A percentile compares a stretch with the other conserved stretches of the same genome.
phyloP scores from a whole-genome alignment of 2,329 filamentous ascomycete genomes.

The Fonsecaea erecta region DNA sequence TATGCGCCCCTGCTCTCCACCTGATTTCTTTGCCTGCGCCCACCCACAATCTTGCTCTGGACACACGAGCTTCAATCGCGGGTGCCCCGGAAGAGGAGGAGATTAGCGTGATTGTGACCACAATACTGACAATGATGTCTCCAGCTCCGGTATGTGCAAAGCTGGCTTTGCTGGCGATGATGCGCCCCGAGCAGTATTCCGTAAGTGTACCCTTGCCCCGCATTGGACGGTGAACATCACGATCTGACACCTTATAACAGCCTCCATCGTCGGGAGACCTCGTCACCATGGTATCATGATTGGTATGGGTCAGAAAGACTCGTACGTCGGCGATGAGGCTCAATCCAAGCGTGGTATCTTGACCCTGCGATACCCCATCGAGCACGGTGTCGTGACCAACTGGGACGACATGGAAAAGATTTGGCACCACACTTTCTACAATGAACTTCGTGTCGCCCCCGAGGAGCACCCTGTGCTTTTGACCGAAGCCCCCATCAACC shows the following conservation, averaged over 20 bases:
- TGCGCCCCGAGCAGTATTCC: slow-evolving; percentile 99
- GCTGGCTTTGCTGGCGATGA: slow-evolving; percentile 99
- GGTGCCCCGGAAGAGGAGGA: slow-evolving; percentile 27
- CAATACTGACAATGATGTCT: slow-evolving; percentile 39
- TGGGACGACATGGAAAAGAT: slow-evolving; percentile 99
- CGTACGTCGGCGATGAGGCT: slow-evolving; percentile 99
- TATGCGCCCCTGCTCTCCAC: slow-evolving; percentile 64
- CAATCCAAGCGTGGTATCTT: slow-evolving; percentile 99
- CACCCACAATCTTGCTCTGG: neutral
- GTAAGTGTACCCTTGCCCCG: slow-evolving; percentile 67
- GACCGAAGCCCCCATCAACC: slow-evolving; percentile 99
- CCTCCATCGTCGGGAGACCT: slow-evolving; percentile 98
- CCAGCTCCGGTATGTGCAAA: slow-evolving; percentile 99
- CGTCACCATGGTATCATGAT: slow-evolving; percentile 99
- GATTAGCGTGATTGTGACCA: slow-evolving; percentile 12
- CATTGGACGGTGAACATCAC: slow-evolving; percentile 11
- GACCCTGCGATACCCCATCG: slow-evolving; percentile 98
- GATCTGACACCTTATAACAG: slow-evolving; percentile 53
- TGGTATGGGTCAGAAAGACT: slow-evolving; percentile 99
- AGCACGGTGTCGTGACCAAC: slow-evolving; percentile 99
- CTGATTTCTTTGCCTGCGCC: slow-evolving; percentile 22
- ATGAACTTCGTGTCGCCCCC: slow-evolving; percentile 98
- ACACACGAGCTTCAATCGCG: slow-evolving; percentile 10
- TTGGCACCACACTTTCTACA: slow-evolving; percentile 99
- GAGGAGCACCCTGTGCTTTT: slow-evolving; percentile 99